Evolutionary conservation across 495 filamentous ascomycete genomes (phyloP), one percentile per base, ranked within the genome.

Genomic region (Penicillium steckii): DNA sequence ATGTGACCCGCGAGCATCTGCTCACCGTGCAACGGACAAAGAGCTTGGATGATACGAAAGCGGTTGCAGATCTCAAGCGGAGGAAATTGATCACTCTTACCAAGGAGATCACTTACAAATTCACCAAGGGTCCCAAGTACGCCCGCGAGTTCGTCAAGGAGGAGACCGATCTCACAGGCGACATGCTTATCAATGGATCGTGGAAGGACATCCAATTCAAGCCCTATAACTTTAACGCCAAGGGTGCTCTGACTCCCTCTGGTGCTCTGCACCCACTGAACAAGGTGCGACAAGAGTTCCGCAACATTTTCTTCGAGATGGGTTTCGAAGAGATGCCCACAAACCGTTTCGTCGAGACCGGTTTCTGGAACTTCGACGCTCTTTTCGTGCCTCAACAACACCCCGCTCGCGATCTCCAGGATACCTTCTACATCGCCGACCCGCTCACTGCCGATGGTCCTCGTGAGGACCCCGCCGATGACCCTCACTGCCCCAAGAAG

Each of bases 311-410:
- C 84, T 98, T 98, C 71, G 91, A 95, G 41, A 78, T 78, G 75
- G 75, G 75, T 27, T 78, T 79, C 62, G 71, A 74, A 64, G 76
- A 77, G 46, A 70, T 69, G 71, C 67, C 72, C 17, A 76, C 70
- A 55, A 73, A 72, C 59, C 85, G 85, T 61, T 94, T 85, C 66
- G 91, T 97, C 52, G 94, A 98, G 76, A 92, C 90, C 18, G 92
- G 92, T 32, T 96, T 97, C 85, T 98, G 93, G 88, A 97, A 97
- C 72, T 97, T 97, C 69, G 94, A 97, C 59, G 85, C 91, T 35
- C 91, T 98, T 50, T 97, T 91, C 74, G 91, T 98, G 19, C 92
- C 92, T 22, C 94, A 98, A 72, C 93, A 97, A 79, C 94, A 97
- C 68, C 94, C 93, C 26, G 92, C 94, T 53, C 89, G 94, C 60